phyloP scores from a whole-genome alignment of 2,329 filamentous ascomycete genomes.

The Phialocephala sp. region DNA sequence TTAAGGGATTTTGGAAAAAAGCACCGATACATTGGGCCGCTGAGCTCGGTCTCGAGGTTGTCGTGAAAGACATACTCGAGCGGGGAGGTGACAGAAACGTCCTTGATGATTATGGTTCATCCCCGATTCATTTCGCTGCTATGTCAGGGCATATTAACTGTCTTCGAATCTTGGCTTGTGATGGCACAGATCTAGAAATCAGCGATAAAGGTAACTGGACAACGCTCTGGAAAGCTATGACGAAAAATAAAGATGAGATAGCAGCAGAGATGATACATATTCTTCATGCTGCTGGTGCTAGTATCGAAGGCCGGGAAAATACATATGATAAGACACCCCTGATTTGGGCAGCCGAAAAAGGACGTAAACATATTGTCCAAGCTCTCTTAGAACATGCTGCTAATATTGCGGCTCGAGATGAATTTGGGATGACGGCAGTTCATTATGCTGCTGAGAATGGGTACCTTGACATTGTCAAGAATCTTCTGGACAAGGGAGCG shows the following conservation, averaged over 20 bases:
- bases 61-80: not conserved
- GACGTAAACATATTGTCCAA: not conserved
- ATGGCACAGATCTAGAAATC: not conserved
- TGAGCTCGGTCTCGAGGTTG: not conserved
- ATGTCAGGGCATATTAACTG: not conserved
- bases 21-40: not conserved
- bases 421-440: not conserved
- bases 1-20: not conserved
- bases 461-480: not conserved
- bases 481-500: not conserved
- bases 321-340: not conserved
- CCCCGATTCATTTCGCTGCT: not conserved
- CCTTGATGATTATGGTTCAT: not conserved
- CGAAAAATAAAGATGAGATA: not conserved
- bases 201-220: not conserved
- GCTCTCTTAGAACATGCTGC: not conserved
- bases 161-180: not conserved
- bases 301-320: not conserved
- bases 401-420: not conserved
- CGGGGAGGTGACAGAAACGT: not conserved
- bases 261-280: not conserved
- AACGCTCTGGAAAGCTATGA: conserved; percentile 1
- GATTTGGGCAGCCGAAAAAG: not conserved
- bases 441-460: conserved; percentile 7
- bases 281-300: not conserved